phyloP scores from a whole-genome alignment of 2,329 filamentous ascomycete genomes.

The Alternaria novae-zelandiae region DNA sequence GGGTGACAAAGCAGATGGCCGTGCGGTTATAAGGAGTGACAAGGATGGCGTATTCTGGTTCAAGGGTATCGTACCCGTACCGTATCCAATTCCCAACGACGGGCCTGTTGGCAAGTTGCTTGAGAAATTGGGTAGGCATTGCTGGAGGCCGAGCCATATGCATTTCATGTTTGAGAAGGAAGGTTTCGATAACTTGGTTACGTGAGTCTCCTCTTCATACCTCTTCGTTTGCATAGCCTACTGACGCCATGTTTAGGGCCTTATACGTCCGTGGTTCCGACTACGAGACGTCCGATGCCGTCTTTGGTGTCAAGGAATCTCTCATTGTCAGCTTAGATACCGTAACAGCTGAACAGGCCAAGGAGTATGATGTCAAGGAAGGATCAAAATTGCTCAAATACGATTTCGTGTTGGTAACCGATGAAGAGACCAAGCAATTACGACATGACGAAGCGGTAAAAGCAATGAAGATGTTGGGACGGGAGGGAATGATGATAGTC shows the following conservation, averaged over 20 bases:
- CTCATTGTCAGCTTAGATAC: slow-evolving; percentile 56
- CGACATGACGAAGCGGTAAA: slow-evolving; percentile 70
- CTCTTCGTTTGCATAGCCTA: background rate
- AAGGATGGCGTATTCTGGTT: slow-evolving; percentile 82
- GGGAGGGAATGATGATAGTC: slow-evolving; percentile 71
- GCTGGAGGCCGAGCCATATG: slow-evolving; percentile 49
- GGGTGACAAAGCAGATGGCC: slow-evolving; percentile 67
- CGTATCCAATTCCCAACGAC: slow-evolving; percentile 84
- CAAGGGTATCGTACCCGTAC: slow-evolving; percentile 81
- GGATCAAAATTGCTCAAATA: slow-evolving; percentile 70
- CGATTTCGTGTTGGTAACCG: slow-evolving; percentile 78
- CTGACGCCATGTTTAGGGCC: slow-evolving; percentile 57
- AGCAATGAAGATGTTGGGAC: slow-evolving; percentile 70
- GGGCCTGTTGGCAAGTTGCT: slow-evolving; percentile 66
- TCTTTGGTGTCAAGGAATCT: slow-evolving; percentile 86
- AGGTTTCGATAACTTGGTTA: slow-evolving; percentile 74
- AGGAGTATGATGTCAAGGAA: slow-evolving; percentile 63
- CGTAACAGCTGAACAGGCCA: slow-evolving; percentile 35
- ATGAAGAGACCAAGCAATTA: slow-evolving; percentile 71
- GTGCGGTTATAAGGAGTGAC: slow-evolving; percentile 74
- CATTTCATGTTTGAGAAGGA: slow-evolving; percentile 69
- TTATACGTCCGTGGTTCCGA: slow-evolving; percentile 79
- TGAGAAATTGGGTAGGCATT: slow-evolving; percentile 37
- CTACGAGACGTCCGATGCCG: slow-evolving; percentile 82
- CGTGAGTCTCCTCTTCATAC: slow-evolving; percentile 63